Percentiles rank a stretch among this genome's conserved stretches.
phyloP scores from a whole-genome alignment of 345 rosid species.

The Capsella bursapastoris region DNA sequence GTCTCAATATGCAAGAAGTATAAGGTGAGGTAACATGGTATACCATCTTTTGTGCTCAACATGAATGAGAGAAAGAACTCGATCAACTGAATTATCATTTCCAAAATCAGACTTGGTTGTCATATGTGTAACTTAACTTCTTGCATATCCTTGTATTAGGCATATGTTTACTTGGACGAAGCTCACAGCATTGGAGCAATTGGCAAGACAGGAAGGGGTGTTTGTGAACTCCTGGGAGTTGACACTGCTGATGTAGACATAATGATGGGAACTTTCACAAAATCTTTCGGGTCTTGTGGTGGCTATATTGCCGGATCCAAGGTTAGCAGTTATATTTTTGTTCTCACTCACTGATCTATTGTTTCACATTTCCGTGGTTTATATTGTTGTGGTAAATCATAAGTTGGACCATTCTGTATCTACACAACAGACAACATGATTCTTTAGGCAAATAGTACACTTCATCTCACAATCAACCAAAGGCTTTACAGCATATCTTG shows the following conservation, averaged over 20 bases:
- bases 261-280: slow-evolving; percentile 99
- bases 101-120: slow-evolving; percentile 3
- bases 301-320: slow-evolving; percentile 97
- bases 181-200: slow-evolving; percentile 99
- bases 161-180: slow-evolving; percentile 88
- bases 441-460: slow-evolving; percentile 1
- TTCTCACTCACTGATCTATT: not conserved
- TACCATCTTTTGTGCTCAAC: slow-evolving; percentile 1
- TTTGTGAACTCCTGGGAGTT: slow-evolving; percentile 94
- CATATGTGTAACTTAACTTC: not conserved
- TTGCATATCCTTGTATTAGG: slow-evolving; percentile 50
- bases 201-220: slow-evolving; percentile 92
- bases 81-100: slow-evolving; percentile 1
- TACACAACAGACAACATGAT: not conserved
- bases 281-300: slow-evolving; percentile 98
- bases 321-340: slow-evolving; percentile 49
- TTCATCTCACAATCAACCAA: slow-evolving; percentile 15
- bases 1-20: slow-evolving; percentile 89
- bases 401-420: not conserved
- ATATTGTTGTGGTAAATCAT: not conserved
- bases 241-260: slow-evolving; percentile 89
- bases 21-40: slow-evolving; percentile 58
- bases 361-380: not conserved
- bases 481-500: slow-evolving; percentile 1
- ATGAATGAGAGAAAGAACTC: slow-evolving; percentile 1